Evolutionary conservation across 371 early-diverging fungal species (phyloP), one percentile per base, ranked within the genome.

Genomic region (Mortierella sp.): DNA sequence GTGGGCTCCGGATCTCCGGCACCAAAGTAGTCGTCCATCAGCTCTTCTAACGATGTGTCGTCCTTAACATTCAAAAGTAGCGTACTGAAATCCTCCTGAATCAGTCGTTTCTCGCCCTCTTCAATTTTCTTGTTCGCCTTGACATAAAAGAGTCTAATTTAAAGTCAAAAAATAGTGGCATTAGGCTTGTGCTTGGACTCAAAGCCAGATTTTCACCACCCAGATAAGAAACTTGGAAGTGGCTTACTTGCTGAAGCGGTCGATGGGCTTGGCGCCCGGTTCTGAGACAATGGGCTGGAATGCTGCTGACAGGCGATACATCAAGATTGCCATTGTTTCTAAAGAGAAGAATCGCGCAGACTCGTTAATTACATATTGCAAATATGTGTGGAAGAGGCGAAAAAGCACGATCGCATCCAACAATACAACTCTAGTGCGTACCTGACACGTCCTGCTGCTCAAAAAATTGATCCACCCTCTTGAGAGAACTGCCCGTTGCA

Each of bases 1-100:
- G 34, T 3, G 79, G 70, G 3, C 76, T 85, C 82, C 13, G 77
- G 31, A 63, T 68, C 13, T 31, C 21, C 0, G 75, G 81, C 65
- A 47, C 81, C 82, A 63, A 91, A 87, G 45, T 84, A 88, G 19
- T 89, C 84, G 28, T 88, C 90, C 19, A 89, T 73, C 14, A 90
- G 88, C 34, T 83, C 77, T 63, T 90, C 91, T 45, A 74, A 73
- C 6, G 76, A 26, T 3, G 76, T 78, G 34, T 73, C 77, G 7
- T 81, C 85, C 42, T 73, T 70, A 19, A 75, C 84, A 31, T 74
- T 73, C 38, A 84, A 73, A 44, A 84, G 28, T 14, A 84, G 31
- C 5, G 81, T 76, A 34, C 57, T 80, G 68, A 78, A 81, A 55
- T 79, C 80, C 44, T 79, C 75, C 19, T 68, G 68, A 16, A 84